Evolutionary conservation across 208 protist species (phyloP).

Genomic region (Kentomonas sorsogonicus): DNA sequence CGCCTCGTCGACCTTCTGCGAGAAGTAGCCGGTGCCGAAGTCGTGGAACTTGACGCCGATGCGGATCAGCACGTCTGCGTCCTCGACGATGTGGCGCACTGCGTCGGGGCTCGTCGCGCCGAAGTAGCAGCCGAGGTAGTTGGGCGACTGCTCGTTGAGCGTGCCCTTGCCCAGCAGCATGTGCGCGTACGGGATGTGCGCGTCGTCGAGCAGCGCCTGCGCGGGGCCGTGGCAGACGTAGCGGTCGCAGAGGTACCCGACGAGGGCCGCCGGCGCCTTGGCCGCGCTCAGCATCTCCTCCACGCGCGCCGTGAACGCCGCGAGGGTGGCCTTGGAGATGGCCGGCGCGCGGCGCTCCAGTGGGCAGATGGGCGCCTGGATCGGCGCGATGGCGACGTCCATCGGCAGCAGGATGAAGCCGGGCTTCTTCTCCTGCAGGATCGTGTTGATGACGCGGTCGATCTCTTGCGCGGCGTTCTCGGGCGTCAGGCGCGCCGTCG

Average conservation of each 20-base stretch:
- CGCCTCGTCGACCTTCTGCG: conserved; percentile 18
- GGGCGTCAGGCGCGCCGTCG: conserved; percentile 4
- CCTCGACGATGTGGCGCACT: conserved; percentile 18
- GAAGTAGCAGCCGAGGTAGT: conserved; percentile 31
- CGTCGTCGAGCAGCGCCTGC: conserved; percentile 31
- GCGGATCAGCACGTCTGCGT: conserved; percentile 20
- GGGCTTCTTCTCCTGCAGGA: conserved; percentile 21
- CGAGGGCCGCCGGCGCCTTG: conserved; percentile 14
- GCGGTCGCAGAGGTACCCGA: conserved; percentile 40
- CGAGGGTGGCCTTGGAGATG: conserved; percentile 8
- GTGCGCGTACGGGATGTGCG: conserved; percentile 26
- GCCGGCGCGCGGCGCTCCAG: conserved; percentile 5
- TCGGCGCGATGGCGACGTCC: conserved; percentile 16
- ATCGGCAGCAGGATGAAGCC: conserved; percentile 30
- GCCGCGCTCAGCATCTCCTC: conserved; percentile 22
- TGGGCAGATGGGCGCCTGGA: conserved; percentile 9
- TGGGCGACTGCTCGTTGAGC: conserved; percentile 40
- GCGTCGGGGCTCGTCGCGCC: conserved; percentile 6
- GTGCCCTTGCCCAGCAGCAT: conserved; percentile 39
- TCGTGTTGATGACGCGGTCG: conserved; percentile 21
- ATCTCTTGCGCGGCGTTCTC: conserved; percentile 26
- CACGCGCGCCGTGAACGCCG: conserved; percentile 18
- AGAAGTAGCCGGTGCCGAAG: conserved; percentile 43
- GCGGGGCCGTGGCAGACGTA: conserved; percentile 20
- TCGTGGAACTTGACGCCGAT: conserved; percentile 49